These are phyloP conservation scores for Fusarium graminum DNA, from an alignment of 2,329 filamentous ascomycete species.

Conservation along the genomic window DNA sequence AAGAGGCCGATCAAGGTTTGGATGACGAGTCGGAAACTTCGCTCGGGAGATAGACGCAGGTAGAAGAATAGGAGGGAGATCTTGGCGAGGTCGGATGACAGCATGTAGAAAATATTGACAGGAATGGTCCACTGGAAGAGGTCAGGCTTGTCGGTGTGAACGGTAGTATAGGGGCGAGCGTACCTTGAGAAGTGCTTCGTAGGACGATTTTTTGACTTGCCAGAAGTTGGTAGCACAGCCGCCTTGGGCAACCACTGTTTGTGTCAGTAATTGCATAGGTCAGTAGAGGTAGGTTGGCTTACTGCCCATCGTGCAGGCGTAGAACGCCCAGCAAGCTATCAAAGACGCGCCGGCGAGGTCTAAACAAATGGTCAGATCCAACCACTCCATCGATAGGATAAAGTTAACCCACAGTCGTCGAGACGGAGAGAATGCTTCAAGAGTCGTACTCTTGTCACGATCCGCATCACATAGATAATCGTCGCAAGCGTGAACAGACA, in stretches of 20 bases:
- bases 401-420: slow-evolving; percentile 23
- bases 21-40: slow-evolving; percentile 34
- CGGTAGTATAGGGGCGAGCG: rapidly evolving
- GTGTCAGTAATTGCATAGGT: background rate
- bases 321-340: slow-evolving; percentile 42
- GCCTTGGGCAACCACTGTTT: slow-evolving; percentile 33
- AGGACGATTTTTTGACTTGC: slow-evolving; percentile 33
- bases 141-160: background rate
- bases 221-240: slow-evolving; percentile 42
- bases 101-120: slow-evolving; percentile 47
- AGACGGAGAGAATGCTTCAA: slow-evolving; percentile 36
- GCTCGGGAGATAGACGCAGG: slow-evolving; percentile 39
- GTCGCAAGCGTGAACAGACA: slow-evolving; percentile 36
- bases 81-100: slow-evolving; percentile 43
- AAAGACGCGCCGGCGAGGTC: slow-evolving; percentile 39
- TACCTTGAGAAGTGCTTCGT: slow-evolving; percentile 38
- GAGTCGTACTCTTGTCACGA: slow-evolving; percentile 27
- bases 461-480: slow-evolving; percentile 28
- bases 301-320: slow-evolving; percentile 46
- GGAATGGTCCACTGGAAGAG: slow-evolving; percentile 37
- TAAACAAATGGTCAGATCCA: background rate
- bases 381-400: rapidly evolving
- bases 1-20: slow-evolving; percentile 25
- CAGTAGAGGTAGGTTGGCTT: background rate
- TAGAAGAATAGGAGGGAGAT: slow-evolving; percentile 45